A percentile compares a stretch with the other conserved stretches of the same genome.
phyloP scores from a whole-genome alignment of 371 early-diverging fungal species.

The Capniomyces stellatus region DNA sequence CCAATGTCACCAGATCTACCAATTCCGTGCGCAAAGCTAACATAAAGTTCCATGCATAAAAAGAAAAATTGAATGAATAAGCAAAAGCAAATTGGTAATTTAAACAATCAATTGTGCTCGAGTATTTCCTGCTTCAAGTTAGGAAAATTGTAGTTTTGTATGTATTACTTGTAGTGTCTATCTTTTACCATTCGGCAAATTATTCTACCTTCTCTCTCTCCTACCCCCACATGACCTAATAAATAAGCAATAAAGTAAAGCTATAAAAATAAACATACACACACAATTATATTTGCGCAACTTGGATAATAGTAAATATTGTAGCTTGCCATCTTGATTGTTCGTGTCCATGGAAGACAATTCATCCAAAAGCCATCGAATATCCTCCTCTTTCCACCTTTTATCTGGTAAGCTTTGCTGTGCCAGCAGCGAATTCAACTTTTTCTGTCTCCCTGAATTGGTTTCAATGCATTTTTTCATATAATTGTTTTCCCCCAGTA shows the following conservation, averaged over 20 bases:
- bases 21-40: conserved; percentile 14
- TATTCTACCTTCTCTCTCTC: conserved; percentile 4
- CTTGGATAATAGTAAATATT: too few relatives aligned
- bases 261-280: too few relatives aligned
- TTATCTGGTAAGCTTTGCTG: conserved; percentile 1
- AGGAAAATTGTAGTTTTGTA: neutral
- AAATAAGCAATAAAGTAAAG: neutral
- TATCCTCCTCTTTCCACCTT: neutral
- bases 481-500: neutral
- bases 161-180: conserved; percentile 2
- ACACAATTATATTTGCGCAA: too few relatives aligned
- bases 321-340: neutral
- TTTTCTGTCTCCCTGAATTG: neutral
- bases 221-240: neutral
- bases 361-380: neutral
- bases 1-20: conserved; percentile 17
- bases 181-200: neutral
- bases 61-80: too few relatives aligned
- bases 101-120: too few relatives aligned
- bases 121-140: too few relatives aligned
- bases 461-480: neutral
- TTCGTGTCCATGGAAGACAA: conserved; percentile 1
- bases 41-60: too few relatives aligned
- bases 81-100: too few relatives aligned
- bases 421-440: neutral